phyloP scores from a whole-genome alignment of 139 green algal species.

The Chlorella sp. region DNA sequence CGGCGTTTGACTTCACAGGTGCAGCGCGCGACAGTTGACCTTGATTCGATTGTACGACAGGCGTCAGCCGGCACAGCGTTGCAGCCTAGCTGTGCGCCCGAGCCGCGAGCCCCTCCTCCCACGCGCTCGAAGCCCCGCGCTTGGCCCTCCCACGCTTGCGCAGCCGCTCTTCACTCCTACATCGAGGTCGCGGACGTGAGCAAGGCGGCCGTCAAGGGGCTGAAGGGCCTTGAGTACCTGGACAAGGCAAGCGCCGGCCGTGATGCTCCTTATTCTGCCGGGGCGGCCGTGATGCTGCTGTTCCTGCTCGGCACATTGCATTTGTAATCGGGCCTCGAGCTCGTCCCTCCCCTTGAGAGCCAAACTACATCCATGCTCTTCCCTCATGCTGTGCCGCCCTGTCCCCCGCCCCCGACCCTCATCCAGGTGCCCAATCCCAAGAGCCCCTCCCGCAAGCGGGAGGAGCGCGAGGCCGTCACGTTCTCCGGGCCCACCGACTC shows the following conservation, averaged over 20 bases:
- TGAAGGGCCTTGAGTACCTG: constrained; percentile 84
- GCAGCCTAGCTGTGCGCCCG: no score
- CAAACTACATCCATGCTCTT: neutral
- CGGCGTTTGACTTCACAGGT: constrained; percentile 91
- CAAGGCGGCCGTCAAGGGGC: constrained; percentile 53
- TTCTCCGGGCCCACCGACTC: constrained; percentile 72
- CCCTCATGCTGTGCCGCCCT: neutral
- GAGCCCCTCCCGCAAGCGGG: constrained; percentile 64
- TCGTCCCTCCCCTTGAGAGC: neutral
- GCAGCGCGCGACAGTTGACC: no score
- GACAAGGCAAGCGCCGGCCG: constrained; percentile 71
- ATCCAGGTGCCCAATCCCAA: no score
- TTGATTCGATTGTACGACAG: no score
- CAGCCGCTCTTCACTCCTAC: constrained; percentile 95
- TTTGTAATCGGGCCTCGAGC: neutral
- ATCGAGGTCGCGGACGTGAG: constrained; percentile 85
- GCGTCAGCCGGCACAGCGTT: no score
- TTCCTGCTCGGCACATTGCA: neutral
- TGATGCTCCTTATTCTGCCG: neutral
- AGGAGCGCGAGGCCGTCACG: constrained; percentile 66
- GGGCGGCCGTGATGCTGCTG: neutral
- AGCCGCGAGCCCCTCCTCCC: no score
- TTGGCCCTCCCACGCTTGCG: no score
- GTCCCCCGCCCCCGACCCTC: no score
- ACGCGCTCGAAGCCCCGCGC: no score